Conservation (phyloP, 2,329 filamentous ascomycete species). For the Sclerotinia spermophila region DNA sequence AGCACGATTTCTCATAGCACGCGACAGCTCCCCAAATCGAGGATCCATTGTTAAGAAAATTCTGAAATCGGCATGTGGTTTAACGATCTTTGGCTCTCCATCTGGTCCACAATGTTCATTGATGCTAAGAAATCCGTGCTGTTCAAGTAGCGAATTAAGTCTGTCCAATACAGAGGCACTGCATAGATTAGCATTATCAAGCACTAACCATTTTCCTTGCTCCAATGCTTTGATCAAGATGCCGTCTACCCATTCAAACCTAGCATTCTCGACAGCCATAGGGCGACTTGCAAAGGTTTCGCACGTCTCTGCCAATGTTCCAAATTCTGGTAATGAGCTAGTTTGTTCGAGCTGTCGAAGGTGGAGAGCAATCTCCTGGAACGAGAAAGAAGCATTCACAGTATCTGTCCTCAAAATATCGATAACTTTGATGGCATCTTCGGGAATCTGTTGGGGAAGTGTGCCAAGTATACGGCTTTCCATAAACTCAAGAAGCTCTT, state of each 20-base stretch:
- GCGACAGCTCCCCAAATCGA: constrained; percentile 85
- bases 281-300: constrained; percentile 48
- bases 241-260: constrained; percentile 95
- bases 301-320: constrained; percentile 28
- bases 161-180: constrained; percentile 92
- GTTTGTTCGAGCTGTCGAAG: constrained; percentile 35
- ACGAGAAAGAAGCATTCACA: constrained; percentile 25
- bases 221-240: constrained; percentile 84
- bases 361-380: constrained; percentile 34
- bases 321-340: constrained; percentile 42
- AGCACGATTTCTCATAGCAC: constrained; percentile 94
- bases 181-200: constrained; percentile 97
- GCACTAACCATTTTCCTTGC: constrained; percentile 83
- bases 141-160: constrained; percentile 90
- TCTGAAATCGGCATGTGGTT: constrained; percentile 80
- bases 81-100: constrained; percentile 75
- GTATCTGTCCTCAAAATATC: constrained; percentile 43
- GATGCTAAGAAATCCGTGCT: constrained; percentile 80
- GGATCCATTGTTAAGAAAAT: constrained; percentile 94
- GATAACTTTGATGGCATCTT: constrained; percentile 49
- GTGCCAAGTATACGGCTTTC: constrained; percentile 48
- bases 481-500: constrained; percentile 50
- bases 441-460: constrained; percentile 47
- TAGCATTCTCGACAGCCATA: constrained; percentile 63
- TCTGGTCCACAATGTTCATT: constrained; percentile 87